Evolutionary conservation across 495 filamentous ascomycete genomes (phyloP).

Genomic region (Lophiostoma macrostomum): DNA sequence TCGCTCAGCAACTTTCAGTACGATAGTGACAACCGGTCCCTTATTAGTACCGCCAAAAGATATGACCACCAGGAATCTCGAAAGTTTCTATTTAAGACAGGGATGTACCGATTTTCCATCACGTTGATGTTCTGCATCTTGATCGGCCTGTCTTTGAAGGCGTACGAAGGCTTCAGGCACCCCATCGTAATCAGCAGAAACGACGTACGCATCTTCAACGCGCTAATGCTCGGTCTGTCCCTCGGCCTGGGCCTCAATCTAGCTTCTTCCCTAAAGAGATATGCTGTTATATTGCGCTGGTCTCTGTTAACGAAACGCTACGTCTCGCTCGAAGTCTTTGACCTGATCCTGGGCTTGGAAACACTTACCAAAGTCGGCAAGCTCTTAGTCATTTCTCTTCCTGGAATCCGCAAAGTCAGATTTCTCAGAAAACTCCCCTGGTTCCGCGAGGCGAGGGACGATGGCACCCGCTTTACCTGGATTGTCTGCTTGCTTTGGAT

Average conservation of each 20-base stretch:
- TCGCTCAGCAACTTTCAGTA: background rate
- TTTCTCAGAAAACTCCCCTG: slow-evolving; percentile 16
- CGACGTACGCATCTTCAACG: slow-evolving; percentile 22
- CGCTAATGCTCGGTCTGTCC: slow-evolving; percentile 28
- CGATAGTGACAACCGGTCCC: slow-evolving; percentile 19
- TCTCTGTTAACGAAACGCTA: slow-evolving; percentile 23
- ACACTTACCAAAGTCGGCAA: slow-evolving; percentile 30
- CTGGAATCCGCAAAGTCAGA: slow-evolving; percentile 11
- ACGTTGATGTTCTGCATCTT: slow-evolving; percentile 23
- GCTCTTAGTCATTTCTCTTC: slow-evolving; percentile 24
- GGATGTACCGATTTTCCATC: slow-evolving; percentile 8
- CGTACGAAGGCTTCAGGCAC: slow-evolving; percentile 22
- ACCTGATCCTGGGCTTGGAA: slow-evolving; percentile 24
- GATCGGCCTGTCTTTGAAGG: slow-evolving; percentile 16
- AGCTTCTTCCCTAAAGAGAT: slow-evolving; percentile 30
- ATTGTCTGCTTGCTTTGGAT: slow-evolving; percentile 26
- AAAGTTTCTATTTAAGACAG: slow-evolving; percentile 20
- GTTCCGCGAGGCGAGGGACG: slow-evolving; percentile 25
- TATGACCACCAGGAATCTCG: slow-evolving; percentile 26
- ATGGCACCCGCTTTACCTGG: slow-evolving; percentile 21
- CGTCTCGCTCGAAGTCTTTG: slow-evolving; percentile 27
- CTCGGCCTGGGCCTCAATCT: slow-evolving; percentile 32
- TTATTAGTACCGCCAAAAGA: slow-evolving; percentile 14
- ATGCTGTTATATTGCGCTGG: slow-evolving; percentile 31
- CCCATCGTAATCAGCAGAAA: slow-evolving; percentile 8